Evolutionary conservation across 1,284 basidiomycete genomes (phyloP), one percentile per base, ranked within the genome.

Genomic region (Apiotrichum gracile): DNA sequence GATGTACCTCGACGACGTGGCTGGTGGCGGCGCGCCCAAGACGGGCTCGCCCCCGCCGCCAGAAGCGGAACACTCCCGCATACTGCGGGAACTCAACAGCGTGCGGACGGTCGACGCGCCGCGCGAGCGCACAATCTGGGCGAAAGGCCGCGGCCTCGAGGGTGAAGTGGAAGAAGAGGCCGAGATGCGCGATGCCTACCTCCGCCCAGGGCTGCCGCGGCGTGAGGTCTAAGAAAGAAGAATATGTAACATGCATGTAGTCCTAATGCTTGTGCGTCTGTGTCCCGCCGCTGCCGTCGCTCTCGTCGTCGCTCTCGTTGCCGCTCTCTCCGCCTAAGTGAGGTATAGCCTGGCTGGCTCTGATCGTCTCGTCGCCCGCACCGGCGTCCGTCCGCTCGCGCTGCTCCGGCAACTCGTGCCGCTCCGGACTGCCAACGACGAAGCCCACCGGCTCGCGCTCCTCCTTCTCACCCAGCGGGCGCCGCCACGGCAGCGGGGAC

Each of bases 161-260:
- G 65, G 63, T 22, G 66, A 65, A 41, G 63, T 65, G 8, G 63
- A 64, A 49, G 66, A 65, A 26, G 65, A 66, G 42, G 47, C 38
- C n/a, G 67, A 68, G 57, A 61, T 70, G 64, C 43, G 60, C 27
- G 69, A 70, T 56, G 60, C 62, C 5, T 70, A 61, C 46, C 51
- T 61, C 46, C 52, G 63, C 1, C 57, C 66, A 12, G 69, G 66
- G 0, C 57, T 63, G 19, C 68, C 68, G 10, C 48, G 68, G 41
- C 41, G 57, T 17, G 52, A 57, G 13, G 53, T 49, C 12, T 55
- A 39, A 24, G 12, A 24, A 35, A 24, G 27, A 27, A 25, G 13
- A 22, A n/a, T 29, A 40, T 3, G 41, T 12, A 27, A 12, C 5
- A 45, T 45, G 43, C 29, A 46, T 46, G 44, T 37, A 46, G 12